A percentile compares a stretch with the other conserved stretches of the same genome.
These are phyloP conservation scores for Eremochloa ophiuroides DNA, from an alignment of 176 grass and related monocot genomes.

Conservation along the genomic window DNA sequence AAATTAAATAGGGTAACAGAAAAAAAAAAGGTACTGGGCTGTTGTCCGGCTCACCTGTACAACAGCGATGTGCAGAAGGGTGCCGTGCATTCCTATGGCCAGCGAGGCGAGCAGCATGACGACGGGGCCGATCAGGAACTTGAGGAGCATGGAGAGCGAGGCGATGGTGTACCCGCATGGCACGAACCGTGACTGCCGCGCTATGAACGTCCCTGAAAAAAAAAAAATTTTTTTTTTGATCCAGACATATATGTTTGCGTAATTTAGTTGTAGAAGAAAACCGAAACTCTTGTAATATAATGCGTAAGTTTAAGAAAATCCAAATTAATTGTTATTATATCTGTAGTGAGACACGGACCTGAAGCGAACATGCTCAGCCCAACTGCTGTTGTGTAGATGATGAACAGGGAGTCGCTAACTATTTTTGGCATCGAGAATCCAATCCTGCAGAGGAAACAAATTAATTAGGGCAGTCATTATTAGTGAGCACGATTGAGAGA, in stretches of 20 bases:
- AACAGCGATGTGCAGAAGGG: conserved; percentile 54
- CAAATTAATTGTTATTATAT: neutral
- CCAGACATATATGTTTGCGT: neutral
- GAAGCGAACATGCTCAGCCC: conserved; percentile 90
- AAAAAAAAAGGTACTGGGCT: neutral
- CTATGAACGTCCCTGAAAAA: conserved; percentile 75
- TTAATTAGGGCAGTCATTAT: neutral
- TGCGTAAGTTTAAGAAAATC: neutral
- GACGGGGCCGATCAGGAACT: conserved; percentile 65
- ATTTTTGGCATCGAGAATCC: conserved; percentile 73
- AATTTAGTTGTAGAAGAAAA: neutral
- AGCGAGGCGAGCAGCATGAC: conserved; percentile 56
- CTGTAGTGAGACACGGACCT: conserved; percentile 25
- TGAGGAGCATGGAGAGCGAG: conserved; percentile 47
- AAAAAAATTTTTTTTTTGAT: too few relatives aligned
- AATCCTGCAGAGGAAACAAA: conserved; percentile 17
- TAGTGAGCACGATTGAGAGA: neutral
- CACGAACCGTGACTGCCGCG: conserved; percentile 54
- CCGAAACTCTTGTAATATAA: neutral
- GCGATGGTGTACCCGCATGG: conserved; percentile 73
- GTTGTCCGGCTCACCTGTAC: conserved; percentile 46
- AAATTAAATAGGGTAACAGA: neutral
- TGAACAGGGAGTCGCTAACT: conserved; percentile 48
- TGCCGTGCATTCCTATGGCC: conserved; percentile 62
- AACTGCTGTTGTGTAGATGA: conserved; percentile 57